Percentiles rank a stretch among this genome's conserved stretches.
phyloP scores from a whole-genome alignment of 257 asterid species.

The Craterostigma plantagineum region DNA sequence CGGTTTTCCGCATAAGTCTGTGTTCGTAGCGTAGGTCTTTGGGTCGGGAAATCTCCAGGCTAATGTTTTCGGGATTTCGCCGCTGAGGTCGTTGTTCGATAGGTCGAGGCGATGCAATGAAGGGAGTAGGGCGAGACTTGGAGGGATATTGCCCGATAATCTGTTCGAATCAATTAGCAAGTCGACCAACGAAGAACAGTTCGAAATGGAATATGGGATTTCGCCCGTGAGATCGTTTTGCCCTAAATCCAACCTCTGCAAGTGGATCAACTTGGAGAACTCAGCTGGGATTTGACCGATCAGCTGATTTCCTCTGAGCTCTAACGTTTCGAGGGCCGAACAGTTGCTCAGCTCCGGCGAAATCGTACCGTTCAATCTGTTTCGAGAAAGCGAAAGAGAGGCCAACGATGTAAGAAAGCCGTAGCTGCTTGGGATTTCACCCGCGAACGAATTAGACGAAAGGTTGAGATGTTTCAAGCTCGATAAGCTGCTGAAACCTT shows the following conservation, averaged over 20 bases:
- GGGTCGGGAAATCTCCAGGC: conserved; percentile 32
- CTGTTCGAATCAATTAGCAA: conserved; percentile 28
- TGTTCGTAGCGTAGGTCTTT: conserved; percentile 22
- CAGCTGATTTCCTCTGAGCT: conserved; percentile 20
- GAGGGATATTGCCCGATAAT: conserved; percentile 29
- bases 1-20: conserved; percentile 33
- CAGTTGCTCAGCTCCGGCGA: conserved; percentile 34
- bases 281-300: conserved; percentile 22
- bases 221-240: conserved; percentile 25
- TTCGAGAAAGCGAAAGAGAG: conserved; percentile 21
- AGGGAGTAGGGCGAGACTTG: conserved; percentile 18
- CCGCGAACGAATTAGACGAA: conserved; percentile 29
- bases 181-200: conserved; percentile 21
- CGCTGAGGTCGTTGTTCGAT: conserved; percentile 33
- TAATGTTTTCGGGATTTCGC: conserved; percentile 35
- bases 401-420: conserved; percentile 30
- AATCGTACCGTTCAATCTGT: conserved; percentile 22
- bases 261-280: conserved; percentile 19
- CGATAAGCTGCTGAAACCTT: conserved; percentile 50
- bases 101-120: conserved; percentile 21
- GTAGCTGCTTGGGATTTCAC: conserved; percentile 31
- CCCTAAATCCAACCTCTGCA: conserved; percentile 41
- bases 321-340: conserved; percentile 28
- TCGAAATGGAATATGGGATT: conserved; percentile 27
- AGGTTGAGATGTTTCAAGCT: conserved; percentile 32